A percentile compares a stretch with the other conserved stretches of the same genome.
phyloP scores from a whole-genome alignment of 2,329 filamentous ascomycete genomes.

The Microsporum audouinii region DNA sequence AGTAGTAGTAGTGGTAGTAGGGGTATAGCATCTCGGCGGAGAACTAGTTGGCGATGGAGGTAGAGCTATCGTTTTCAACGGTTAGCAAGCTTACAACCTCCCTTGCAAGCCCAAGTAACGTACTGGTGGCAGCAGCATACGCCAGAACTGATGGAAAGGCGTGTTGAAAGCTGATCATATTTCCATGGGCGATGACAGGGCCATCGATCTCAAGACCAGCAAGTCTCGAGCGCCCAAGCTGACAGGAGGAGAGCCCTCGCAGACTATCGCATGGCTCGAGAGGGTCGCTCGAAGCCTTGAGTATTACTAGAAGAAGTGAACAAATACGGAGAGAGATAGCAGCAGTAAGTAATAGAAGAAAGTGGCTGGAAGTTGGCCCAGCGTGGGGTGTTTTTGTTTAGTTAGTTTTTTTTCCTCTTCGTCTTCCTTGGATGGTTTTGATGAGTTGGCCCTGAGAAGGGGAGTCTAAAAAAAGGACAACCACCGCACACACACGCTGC shows the following conservation, averaged over 20 bases:
- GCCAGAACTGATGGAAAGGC: slow-evolving; percentile 26
- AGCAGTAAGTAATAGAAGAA: neutral
- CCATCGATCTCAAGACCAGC: slow-evolving; percentile 24
- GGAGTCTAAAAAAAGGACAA: neutral
- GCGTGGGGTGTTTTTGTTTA: slow-evolving; percentile 3
- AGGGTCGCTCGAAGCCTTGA: slow-evolving; percentile 6
- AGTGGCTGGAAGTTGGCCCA: slow-evolving; percentile 2
- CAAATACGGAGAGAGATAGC: neutral
- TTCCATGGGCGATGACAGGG: slow-evolving; percentile 25
- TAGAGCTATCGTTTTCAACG: slow-evolving; percentile 15
- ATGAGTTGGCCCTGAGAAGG: slow-evolving; percentile 4
- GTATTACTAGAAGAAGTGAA: neutral
- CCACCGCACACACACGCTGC: neutral
- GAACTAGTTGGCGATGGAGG: slow-evolving; percentile 23
- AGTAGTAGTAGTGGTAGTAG: slow-evolving; percentile 14
- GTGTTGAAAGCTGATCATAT: slow-evolving; percentile 33
- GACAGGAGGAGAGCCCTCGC: slow-evolving; percentile 19
- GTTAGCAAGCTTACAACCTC: neutral
- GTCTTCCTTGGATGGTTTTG: neutral
- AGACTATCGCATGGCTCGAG: slow-evolving; percentile 32
- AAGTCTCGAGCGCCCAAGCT: slow-evolving; percentile 26
- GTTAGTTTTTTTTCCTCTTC: neutral
- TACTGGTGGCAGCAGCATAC: slow-evolving; percentile 26
- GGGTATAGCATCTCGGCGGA: slow-evolving; percentile 26
- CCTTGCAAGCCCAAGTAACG: neutral